Evolutionary conservation across 768 basidiomycete species (phyloP), one percentile per base, ranked within the genome.

Genomic region (Dictyophora rubrovolvata): DNA sequence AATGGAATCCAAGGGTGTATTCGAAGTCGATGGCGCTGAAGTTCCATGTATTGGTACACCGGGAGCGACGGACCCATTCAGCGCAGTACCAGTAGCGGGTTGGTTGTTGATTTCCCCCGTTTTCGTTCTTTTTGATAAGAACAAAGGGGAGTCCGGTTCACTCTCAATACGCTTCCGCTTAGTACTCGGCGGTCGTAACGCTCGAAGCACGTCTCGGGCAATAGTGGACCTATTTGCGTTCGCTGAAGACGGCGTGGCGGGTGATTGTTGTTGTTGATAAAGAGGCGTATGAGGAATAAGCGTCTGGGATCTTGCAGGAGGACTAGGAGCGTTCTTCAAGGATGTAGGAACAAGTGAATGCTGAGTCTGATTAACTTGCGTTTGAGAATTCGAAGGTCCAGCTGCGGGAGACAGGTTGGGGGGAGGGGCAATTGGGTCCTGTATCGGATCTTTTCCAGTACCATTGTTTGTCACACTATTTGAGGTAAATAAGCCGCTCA

Each of bases 101-200:
- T 28, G 28, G 28, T 28, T 28, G 7, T 28, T 7, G 7, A 28
- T 7, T 28, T 28, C 28, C 4, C 4, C 16, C 14, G 12, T 51
- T 14, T 12, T 12, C 16, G 11, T 18, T 11, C 20, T 51, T 12
- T 22, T 22, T 22, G 50, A 18, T 14, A 18, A 14, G 16, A 18
- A 4, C 4, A 51, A 14, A 14, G 21, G 16, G 14, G 5, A 37
- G n/a, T 37, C 8, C 34, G 20, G 16, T 48, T 28, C 46, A 48
- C 47, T 56, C 47, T 33, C 28, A 20, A 35, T 20, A 23, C 57
- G 36, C 21, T 59, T 59, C 18, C 57, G 50, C 49, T 59, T 59
- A 1, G 49, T 35, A 21, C 57, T 59, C 1, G 57, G 34, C 33
- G 48, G 57, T 42, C n/a, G 57, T 20, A 59, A 51, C 2, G 57